Evolutionary conservation across 202 grass and related monocot species (phyloP).

Genomic region (Schoenoplectus triqueter): DNA sequence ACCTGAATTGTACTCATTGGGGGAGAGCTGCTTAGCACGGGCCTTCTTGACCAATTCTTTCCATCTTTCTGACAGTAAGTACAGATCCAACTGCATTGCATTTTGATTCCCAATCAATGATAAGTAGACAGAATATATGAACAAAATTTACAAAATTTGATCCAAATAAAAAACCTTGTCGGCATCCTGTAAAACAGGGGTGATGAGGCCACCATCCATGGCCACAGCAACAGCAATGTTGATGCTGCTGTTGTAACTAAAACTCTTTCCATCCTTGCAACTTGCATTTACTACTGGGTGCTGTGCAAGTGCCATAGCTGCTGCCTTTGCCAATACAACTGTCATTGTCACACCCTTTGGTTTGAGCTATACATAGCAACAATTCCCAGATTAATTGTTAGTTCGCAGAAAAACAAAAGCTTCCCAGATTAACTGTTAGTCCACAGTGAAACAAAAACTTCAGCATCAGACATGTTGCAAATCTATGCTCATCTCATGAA

Average conservation of each 20-base stretch:
- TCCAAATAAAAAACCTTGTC: constrained; percentile 62
- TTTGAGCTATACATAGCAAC: constrained; percentile 53
- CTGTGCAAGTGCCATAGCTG: constrained; percentile 74
- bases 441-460: not conserved
- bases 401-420: constrained; percentile 9
- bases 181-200: constrained; percentile 73
- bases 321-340: constrained; percentile 75
- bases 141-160: constrained; percentile 8
- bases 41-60: constrained; percentile 82
- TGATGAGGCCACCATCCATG: constrained; percentile 88
- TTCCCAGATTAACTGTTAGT: constrained; percentile 13
- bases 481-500: constrained; percentile 1
- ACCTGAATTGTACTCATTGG: constrained; percentile 84
- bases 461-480: not conserved
- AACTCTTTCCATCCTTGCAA: constrained; percentile 98
- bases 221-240: constrained; percentile 89
- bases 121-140: not conserved
- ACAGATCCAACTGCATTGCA: constrained; percentile 77
- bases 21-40: constrained; percentile 78
- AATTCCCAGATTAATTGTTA: constrained; percentile 21
- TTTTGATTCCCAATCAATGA: constrained; percentile 29
- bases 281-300: constrained; percentile 85
- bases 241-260: constrained; percentile 66
- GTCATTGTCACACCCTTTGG: constrained; percentile 92
- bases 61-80: constrained; percentile 81